Percentiles rank a stretch among this genome's conserved stretches.
Evolutionary conservation across 2,329 filamentous ascomycete genomes (phyloP).

Genomic region (Dendrostoma leiphaemia): DNA sequence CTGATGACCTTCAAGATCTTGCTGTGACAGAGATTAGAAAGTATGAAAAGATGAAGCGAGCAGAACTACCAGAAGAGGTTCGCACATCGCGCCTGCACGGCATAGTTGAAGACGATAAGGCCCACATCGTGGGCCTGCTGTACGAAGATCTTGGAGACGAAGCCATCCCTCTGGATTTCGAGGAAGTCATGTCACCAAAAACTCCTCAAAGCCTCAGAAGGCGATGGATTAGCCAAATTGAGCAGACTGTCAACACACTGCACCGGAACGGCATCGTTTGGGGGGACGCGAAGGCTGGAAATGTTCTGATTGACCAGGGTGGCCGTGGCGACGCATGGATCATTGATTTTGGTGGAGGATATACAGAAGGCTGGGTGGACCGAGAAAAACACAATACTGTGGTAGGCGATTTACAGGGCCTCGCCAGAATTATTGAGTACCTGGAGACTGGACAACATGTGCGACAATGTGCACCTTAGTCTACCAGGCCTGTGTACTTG

Average conservation of each 20-base stretch:
- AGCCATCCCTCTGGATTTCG: neutral
- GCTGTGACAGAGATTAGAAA: neutral
- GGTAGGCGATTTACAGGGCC: conserved; percentile 24
- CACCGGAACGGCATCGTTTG: conserved; percentile 26
- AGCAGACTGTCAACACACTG: conserved; percentile 18
- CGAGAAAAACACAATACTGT: conserved; percentile 23
- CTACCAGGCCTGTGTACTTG: too few relatives aligned
- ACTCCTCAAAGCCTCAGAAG: neutral
- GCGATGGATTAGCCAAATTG: conserved; percentile 22
- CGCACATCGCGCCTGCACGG: conserved; percentile 1
- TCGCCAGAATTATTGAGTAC: conserved; percentile 12
- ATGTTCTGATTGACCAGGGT: conserved; percentile 27
- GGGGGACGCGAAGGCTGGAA: conserved; percentile 30
- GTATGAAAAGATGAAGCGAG: neutral
- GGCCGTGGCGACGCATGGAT: conserved; percentile 26
- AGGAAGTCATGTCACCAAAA: neutral
- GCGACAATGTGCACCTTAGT: too few relatives aligned
- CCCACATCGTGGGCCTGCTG: neutral
- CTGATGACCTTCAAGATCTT: neutral
- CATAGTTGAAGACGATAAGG: neutral
- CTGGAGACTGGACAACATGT: neutral
- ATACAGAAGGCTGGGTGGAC: conserved; percentile 28
- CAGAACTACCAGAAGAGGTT: neutral
- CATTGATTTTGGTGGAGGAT: conserved; percentile 28
- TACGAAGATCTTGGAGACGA: neutral